These are phyloP conservation scores for Metarhizium album DNA, from an alignment of 2,329 filamentous ascomycete species.

Conservation along the genomic window DNA sequence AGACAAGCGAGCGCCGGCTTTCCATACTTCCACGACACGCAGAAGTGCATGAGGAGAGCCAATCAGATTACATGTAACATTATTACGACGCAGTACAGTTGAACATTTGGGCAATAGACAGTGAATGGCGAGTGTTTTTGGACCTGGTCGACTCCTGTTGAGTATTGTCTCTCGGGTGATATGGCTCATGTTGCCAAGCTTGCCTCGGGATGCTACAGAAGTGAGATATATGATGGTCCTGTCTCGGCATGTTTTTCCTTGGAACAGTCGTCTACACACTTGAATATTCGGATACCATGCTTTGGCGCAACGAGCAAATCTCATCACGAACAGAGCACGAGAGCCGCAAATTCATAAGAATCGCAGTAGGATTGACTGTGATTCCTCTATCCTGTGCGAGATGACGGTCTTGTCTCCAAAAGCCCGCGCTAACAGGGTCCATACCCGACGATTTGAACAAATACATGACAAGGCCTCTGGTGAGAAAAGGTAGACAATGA, in stretches of 20 bases:
- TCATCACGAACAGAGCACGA: background rate
- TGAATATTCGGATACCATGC: too few species aligned
- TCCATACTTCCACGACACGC: background rate
- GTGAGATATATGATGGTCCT: too few species aligned
- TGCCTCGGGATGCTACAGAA: too few species aligned
- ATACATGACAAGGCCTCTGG: constrained; percentile 1
- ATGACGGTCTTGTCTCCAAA: constrained; percentile 5
- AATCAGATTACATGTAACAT: background rate
- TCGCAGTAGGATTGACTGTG: constrained; percentile 3
- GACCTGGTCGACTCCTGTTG: background rate
- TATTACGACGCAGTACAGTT: constrained; percentile 1
- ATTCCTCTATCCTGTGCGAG: constrained; percentile 16
- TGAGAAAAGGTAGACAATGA: constrained; percentile 1
- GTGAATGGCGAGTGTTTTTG: background rate
- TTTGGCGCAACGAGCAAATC: background rate
- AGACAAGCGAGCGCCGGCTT: background rate
- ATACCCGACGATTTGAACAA: background rate
- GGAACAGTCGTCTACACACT: too few species aligned
- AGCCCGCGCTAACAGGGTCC: background rate
- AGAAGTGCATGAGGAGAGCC: background rate
- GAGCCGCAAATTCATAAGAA: background rate
- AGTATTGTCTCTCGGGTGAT: too few species aligned
- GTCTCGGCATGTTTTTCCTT: too few species aligned
- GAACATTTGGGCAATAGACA: background rate
- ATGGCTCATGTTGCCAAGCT: too few species aligned